These are phyloP conservation scores for Boletellus ananiceps DNA, from an alignment of 768 basidiomycete genomes.

Conservation along the genomic window DNA sequence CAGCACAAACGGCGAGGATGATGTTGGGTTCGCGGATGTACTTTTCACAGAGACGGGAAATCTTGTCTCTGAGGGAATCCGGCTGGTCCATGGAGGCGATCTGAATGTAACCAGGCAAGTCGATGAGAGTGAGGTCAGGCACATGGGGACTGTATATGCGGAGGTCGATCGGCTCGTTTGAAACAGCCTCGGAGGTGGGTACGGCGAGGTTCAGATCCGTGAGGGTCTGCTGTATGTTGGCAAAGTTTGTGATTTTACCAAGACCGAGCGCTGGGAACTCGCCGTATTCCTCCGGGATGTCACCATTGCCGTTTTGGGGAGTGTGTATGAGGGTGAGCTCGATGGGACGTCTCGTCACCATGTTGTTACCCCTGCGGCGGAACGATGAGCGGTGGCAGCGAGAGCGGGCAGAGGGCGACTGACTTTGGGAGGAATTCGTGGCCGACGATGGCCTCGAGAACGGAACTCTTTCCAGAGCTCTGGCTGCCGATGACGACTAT, in stretches of 20 bases:
- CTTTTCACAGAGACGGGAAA: constrained; percentile 82
- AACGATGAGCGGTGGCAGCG: not conserved
- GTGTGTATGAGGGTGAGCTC: constrained; percentile 96
- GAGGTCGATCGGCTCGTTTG: constrained; percentile 93
- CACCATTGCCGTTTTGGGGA: constrained; percentile 43
- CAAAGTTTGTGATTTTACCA: constrained; percentile 86
- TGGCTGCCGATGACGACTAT: constrained; percentile 99
- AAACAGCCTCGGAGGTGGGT: constrained; percentile 84
- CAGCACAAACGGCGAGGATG: constrained; percentile 96
- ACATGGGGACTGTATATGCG: constrained; percentile 95
- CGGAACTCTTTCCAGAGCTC: constrained; percentile 97
- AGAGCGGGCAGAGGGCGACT: constrained; percentile 29
- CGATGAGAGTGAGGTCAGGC: constrained; percentile 95
- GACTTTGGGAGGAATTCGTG: constrained; percentile 98
- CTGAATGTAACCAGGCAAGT: constrained; percentile 96
- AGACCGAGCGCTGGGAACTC: constrained; percentile 90
- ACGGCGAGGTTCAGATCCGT: constrained; percentile 95
- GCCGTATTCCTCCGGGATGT: constrained; percentile 66
- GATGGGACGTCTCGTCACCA: constrained; percentile 98
- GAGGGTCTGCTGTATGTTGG: constrained; percentile 86
- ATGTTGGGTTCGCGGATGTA: constrained; percentile 99
- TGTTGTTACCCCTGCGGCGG: constrained; percentile 82
- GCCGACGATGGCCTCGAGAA: constrained; percentile 94
- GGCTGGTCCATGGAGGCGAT: constrained; percentile 95
- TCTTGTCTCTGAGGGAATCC: constrained; percentile 90